Base-by-base conservation (phyloP, 352 stramenopile species). In the Globisporangium nagaii region DNA sequence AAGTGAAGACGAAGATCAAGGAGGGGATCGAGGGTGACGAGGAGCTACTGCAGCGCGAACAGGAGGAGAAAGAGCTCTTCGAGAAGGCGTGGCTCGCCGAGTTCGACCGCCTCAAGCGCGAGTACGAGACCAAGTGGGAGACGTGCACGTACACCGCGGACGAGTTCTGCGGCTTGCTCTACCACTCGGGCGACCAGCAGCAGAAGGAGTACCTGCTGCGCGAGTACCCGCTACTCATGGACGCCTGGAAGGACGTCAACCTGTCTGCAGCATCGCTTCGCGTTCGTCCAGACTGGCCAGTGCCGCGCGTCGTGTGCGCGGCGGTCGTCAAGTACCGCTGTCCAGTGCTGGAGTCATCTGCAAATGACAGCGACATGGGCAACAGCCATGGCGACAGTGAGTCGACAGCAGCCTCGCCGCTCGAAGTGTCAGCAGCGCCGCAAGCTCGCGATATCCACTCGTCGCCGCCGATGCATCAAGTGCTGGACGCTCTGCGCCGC, bases 121-220 rank as follows among this genome's bases (percentile, higher is more conserved):
- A 78, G 53, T 70, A 86, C 46, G 49, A 68, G 35, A 47, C 45
- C 25, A 79, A 79, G 63, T 86, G 78, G 79, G 66, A 84, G 49
- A 85, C 75, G 12, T 89, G 79, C 53, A 85, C 70, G 19, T 80
- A 87, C 66, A 70, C 64, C 4, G 75, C 79, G 8, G 70, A 87
- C 49, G 75, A 86, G 25, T 89, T 88, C 52, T 89, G 79, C 35
- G 79, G 75, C 0, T 51, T 84, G 39, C 44, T 89, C 28, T 86
- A 79, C 50, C 70, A 75, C 42, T 79, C 66, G 15, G 70, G 66
- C 39, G 63, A 84, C 53, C 39, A 34, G 34, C 73, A 84, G 36
- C 69, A 84, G 56, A 68, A 79, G 34, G 53, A 63, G 31, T 63
- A 65, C 30, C 37, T 88, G 30, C 47, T 79, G 22, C 59, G 60